phyloP scores from a whole-genome alignment of 208 protist genomes.

The Leishmania tropica region DNA sequence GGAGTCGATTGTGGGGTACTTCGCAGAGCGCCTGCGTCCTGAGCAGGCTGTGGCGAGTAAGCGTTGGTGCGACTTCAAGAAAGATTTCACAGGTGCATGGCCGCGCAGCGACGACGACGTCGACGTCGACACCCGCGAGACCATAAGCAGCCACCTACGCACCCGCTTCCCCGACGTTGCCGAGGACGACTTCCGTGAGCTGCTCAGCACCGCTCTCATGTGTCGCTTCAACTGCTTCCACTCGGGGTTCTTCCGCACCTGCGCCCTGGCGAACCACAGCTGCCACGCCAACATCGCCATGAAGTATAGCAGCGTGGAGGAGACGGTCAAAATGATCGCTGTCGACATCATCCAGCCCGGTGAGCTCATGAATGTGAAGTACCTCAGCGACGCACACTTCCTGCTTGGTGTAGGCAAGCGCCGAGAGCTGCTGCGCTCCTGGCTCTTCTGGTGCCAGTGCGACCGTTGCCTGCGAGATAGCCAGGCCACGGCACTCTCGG shows the following conservation, averaged over 20 bases:
- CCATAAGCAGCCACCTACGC: conserved; percentile 41
- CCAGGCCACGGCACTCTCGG: conserved; percentile 41
- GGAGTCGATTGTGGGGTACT: conserved; percentile 59
- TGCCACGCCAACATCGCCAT: conserved; percentile 89
- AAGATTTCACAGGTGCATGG: conserved; percentile 79
- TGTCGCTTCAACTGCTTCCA: conserved; percentile 91
- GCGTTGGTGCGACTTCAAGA: conserved; percentile 54
- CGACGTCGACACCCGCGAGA: conserved; percentile 43
- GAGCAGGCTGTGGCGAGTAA: conserved; percentile 46
- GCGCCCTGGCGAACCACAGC: conserved; percentile 88
- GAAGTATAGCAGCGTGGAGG: conserved; percentile 65
- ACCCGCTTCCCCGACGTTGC: conserved; percentile 43
- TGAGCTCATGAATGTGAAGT: conserved; percentile 88
- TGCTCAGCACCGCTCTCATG: conserved; percentile 71
- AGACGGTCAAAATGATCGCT: conserved; percentile 79
- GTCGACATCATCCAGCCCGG: conserved; percentile 68
- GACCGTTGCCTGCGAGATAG: conserved; percentile 62
- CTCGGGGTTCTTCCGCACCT: conserved; percentile 86
- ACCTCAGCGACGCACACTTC: conserved; percentile 83
- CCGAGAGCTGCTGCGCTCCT: conserved; percentile 76
- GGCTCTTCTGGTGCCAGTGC: conserved; percentile 88
- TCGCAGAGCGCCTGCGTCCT: conserved; percentile 59
- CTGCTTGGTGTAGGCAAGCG: conserved; percentile 79
- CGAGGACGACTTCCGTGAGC: conserved; percentile 53
- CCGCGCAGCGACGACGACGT: conserved; percentile 67